Evolutionary conservation across 139 green algal genomes (phyloP).

Genomic region (Auxenochlorella pyrenoidosa): DNA sequence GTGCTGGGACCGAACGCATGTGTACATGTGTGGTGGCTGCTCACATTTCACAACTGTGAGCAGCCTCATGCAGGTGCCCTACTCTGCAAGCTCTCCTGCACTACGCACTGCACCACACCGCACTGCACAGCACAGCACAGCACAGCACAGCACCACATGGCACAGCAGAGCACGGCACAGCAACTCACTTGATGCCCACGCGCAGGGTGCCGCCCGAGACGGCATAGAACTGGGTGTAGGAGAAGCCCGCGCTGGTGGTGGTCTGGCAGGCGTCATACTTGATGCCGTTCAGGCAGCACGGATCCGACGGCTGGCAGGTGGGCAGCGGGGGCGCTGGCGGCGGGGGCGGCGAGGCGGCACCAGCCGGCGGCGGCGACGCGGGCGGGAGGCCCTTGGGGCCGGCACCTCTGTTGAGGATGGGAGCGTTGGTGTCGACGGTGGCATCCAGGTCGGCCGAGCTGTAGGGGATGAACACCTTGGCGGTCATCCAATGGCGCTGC

Average conservation of each 20-base stretch:
- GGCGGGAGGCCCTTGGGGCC: neutral
- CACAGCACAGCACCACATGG: neutral
- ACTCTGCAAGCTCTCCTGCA: neutral
- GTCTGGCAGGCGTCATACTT: neutral
- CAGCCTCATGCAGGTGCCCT: no score
- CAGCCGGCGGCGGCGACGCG: neutral
- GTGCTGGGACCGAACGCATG: no score
- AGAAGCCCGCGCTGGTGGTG: neutral
- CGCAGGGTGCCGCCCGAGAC: neutral
- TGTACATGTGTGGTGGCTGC: no score
- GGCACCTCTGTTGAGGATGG: neutral
- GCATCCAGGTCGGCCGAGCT: neutral
- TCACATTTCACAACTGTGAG: no score
- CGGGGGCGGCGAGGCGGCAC: no score
- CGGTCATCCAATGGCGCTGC: neutral
- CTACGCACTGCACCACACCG: no score
- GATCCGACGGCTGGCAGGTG: neutral
- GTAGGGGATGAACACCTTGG: neutral
- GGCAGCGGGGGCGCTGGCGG: neutral
- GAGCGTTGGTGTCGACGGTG: neutral
- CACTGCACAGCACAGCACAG: no score
- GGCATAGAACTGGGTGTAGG: neutral
- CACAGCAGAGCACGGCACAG: neutral
- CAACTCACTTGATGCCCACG: constrained; percentile 5
- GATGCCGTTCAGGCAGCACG: neutral